These are phyloP conservation scores for Chalara sp. DNA, from an alignment of 2,329 filamentous ascomycete species.

Conservation along the genomic window DNA sequence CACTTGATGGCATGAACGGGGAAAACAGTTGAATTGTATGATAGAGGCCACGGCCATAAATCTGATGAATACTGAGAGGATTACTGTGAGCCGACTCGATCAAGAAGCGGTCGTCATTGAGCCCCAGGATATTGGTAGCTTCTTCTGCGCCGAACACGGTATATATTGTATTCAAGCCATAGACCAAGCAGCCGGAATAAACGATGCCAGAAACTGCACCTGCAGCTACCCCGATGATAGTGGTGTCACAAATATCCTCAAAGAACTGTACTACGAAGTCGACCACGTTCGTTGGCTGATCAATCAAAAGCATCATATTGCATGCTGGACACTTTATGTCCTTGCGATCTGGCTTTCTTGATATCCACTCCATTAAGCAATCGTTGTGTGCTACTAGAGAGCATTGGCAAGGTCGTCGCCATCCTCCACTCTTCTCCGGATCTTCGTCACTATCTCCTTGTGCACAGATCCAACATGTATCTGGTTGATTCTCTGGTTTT, in stretches of 20 bases:
- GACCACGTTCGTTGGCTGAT: conserved; percentile 66
- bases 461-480: conserved; percentile 58
- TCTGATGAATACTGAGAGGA: not conserved
- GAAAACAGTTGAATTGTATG: conserved; percentile 1
- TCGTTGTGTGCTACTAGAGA: conserved; percentile 85
- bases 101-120: not conserved
- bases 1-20: conserved; percentile 20
- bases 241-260: no score
- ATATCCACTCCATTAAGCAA: conserved; percentile 86
- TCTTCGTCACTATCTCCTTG: conserved; percentile 45
- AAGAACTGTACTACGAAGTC: conserved; percentile 35
- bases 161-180: conserved; percentile 57
- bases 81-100: not conserved
- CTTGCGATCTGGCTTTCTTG: conserved; percentile 24
- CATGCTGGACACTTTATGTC: conserved; percentile 68
- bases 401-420: conserved; percentile 87
- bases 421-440: conserved; percentile 40
- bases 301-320: conserved; percentile 71
- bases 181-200: conserved; percentile 44
- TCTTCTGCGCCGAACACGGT: conserved; percentile 60
- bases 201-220: conserved; percentile 32
- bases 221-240: no score
- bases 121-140: not conserved
- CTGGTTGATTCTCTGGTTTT: conserved; percentile 14
- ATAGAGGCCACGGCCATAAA: not conserved